These are phyloP conservation scores for Xylaria sp. DNA, from an alignment of 2,329 filamentous ascomycete genomes.

Conservation along the genomic window DNA sequence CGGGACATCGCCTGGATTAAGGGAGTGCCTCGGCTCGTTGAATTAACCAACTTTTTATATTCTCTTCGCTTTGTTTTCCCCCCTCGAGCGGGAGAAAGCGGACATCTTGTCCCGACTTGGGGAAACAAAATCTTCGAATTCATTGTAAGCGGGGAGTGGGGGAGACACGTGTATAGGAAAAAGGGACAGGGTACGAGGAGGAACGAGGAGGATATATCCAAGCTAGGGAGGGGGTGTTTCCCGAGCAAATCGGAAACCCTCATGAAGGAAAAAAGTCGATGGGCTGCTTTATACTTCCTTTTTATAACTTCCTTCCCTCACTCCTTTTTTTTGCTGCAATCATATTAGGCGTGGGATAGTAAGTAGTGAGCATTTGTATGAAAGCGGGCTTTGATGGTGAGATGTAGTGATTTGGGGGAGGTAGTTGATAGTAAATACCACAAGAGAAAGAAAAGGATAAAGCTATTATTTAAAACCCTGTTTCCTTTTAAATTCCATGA, in stretches of 20 bases:
- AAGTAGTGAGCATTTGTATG: not conserved
- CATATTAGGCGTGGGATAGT: not conserved
- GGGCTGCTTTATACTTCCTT: not conserved
- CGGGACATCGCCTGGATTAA: not conserved
- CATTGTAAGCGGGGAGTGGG: not conserved
- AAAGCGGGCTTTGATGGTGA: not conserved
- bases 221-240: not conserved
- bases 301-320: not conserved
- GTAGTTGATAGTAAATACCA: constrained; percentile 1
- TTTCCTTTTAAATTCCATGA: not conserved
- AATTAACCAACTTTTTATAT: not conserved
- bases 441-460: not conserved
- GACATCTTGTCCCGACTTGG: not conserved
- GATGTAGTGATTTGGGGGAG: not conserved
- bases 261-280: not conserved
- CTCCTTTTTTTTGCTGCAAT: not conserved
- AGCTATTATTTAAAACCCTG: not conserved
- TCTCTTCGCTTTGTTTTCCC: not conserved
- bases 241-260: not conserved
- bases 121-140: constrained; percentile 6
- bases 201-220: constrained; percentile 32
- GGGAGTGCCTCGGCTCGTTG: not conserved
- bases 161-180: not conserved
- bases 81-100: not conserved
- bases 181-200: not conserved